Evolutionary conservation across 139 green algal species (phyloP), one percentile per base, ranked within the genome.

Genomic region (Nannochloris sp.): DNA sequence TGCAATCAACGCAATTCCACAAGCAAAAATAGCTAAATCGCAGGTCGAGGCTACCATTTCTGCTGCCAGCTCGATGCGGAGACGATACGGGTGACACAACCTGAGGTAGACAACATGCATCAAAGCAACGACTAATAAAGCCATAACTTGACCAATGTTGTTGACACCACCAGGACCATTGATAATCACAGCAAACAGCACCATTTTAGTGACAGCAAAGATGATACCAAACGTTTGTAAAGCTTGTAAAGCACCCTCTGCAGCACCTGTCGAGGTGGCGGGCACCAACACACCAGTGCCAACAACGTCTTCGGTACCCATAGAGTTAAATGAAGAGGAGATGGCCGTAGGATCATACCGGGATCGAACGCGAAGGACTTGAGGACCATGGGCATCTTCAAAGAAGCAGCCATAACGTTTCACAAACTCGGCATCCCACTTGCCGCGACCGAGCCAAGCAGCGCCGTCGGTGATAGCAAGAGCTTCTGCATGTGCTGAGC

Each of bases 171-270:
- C 67, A 32, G 63, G 56, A 9, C 60, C 32, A 63, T 74, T 74
- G 46, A 74, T 74, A 38, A 74, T 57, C 2, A 74, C 56, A 15
- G 67, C 67, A 67, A 74, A 74, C 13, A 74, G 36, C 3, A 74
- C 59, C 67, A 72, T 72, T 54, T 72, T 72, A 32, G 55, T 42
- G 19, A 61, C 55, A 23, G 37, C 56, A 38, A 74, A 63, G 37
- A 74, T 46, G n/a, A 74, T 74, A 25, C 67, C 67, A 63, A 69
- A 74, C 0, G 67, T 74, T 63, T 74, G 67, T 33, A 74, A 42
- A 34, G 58, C 55, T 54, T 74, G 57, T 56, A 74, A 38, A 3
- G 45, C 25, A 19, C 42, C 63, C 27, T 74, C 57, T 6, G 13
- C 23, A 32, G 55, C 62, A 8, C 45, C 36, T 38, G 62, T 53